phyloP scores from a whole-genome alignment of 2,329 filamentous ascomycete genomes.

The Sphaerostilbella broomeana region DNA sequence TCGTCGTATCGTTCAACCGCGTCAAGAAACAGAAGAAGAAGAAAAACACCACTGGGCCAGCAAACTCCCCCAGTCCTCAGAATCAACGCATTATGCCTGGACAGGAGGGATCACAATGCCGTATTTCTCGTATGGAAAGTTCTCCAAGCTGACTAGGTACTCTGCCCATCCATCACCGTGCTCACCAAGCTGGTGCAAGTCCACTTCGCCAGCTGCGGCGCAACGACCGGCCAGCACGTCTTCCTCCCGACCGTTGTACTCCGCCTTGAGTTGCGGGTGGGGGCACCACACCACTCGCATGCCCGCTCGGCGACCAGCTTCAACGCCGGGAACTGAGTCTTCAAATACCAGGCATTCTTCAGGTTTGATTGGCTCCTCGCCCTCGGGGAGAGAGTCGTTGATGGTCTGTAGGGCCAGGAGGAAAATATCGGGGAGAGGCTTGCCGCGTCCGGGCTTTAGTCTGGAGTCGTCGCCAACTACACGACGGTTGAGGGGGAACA shows the following conservation, averaged over 20 bases:
- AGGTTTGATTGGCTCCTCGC: conserved; percentile 60
- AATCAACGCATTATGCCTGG: conserved; percentile 1
- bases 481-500: conserved; percentile 63
- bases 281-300: conserved; percentile 95
- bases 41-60: no score
- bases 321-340: conserved; percentile 87
- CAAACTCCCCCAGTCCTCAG: no score
- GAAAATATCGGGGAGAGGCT: conserved; percentile 93
- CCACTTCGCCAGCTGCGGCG: conserved; percentile 55
- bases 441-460: conserved; percentile 74
- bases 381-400: conserved; percentile 62
- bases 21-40: conserved; percentile 14
- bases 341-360: conserved; percentile 95
- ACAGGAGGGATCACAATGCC: conserved; percentile 43
- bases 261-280: conserved; percentile 68
- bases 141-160: conserved; percentile 42
- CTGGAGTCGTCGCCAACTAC: conserved; percentile 82
- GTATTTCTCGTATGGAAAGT: conserved; percentile 54
- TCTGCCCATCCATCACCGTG: conserved; percentile 56
- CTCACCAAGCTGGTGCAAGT: conserved; percentile 51
- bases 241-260: conserved; percentile 69
- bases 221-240: conserved; percentile 79
- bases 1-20: no score
- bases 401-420: conserved; percentile 77
- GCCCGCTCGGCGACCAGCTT: conserved; percentile 80